Evolutionary conservation across 2,329 filamentous ascomycete genomes (phyloP), one percentile per base, ranked within the genome.

Genomic region (Fusarium chaquense): DNA sequence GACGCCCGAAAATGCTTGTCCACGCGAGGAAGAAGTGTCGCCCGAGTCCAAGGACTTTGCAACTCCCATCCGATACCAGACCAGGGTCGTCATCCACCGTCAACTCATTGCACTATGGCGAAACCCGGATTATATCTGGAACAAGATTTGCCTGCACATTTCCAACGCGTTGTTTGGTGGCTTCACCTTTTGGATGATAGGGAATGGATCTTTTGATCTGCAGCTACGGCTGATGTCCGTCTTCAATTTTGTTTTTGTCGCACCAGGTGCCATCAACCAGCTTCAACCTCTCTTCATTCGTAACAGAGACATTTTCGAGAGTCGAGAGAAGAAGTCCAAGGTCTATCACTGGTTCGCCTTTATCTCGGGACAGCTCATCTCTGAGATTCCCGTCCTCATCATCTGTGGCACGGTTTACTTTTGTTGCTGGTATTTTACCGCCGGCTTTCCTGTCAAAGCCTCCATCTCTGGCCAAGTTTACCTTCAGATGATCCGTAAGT

Each of bases 61-160:
- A 10, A 50, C 33, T 11, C 53, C 54, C 15, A 5, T 57, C 18
- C 6, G 6, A 6, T 57, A 57, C 12, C 54, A 57, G 28, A 11
- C 35, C n/a, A 22, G 16, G 3, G 6, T 54, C 8, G 54, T 57
- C 4, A 41, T 22, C 2, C 12, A 57, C 4, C 54, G 54, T 0
- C 44, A 49, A 6, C 35, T 57, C 2, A 9, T 51, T 2, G 33
- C 54, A 4, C 12, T 57, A 6, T 93, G 83, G 81, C 85, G 91
- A 53, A 92, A 92, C 76, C 85, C 83, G 1, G 87, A 90, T 56
- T 92, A 92, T 68, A 78, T 90, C 63, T 87, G 87, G 77, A 90
- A 87, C 81, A 91, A 91, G 78, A 76, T 91, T 1, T 77, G 81
- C 0, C 78, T 90, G 4, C 87, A 89, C 72, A 79, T 89, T 15